Percentiles rank a stretch among this genome's conserved stretches.
Conservation (phyloP, 1,139 yeast genomes). For the Candida glucosophila region DNA sequence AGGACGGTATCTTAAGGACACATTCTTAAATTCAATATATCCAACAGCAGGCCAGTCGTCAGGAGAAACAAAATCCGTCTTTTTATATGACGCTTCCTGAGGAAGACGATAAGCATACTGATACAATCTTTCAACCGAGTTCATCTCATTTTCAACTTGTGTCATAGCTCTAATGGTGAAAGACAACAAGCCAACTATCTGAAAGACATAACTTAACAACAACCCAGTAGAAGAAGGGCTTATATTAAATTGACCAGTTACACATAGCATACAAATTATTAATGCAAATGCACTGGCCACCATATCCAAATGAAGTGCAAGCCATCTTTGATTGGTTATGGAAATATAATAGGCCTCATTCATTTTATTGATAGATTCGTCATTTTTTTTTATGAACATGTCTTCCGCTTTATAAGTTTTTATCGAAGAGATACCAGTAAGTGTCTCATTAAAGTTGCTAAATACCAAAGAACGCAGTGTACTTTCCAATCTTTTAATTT, state of each 20-base stretch:
- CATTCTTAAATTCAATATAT: conserved; percentile 60
- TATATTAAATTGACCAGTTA: conserved; percentile 30
- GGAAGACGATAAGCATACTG: conserved; percentile 42
- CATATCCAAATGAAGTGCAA: conserved; percentile 32
- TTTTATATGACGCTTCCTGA: conserved; percentile 64
- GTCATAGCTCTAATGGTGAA: conserved; percentile 37
- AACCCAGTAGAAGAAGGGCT: conserved; percentile 39
- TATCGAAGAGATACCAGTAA: conserved; percentile 37
- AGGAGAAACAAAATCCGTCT: conserved; percentile 63
- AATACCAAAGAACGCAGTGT: conserved; percentile 37
- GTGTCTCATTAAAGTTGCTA: conserved; percentile 38
- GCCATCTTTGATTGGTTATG: conserved; percentile 39
- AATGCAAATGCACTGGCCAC: conserved; percentile 32
- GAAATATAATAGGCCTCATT: conserved; percentile 36
- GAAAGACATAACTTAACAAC: conserved; percentile 34
- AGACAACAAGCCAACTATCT: conserved; percentile 35
- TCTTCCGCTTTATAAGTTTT: conserved; percentile 26
- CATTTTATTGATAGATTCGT: conserved; percentile 27
- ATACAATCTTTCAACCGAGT: conserved; percentile 37
- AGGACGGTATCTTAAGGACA: conserved; percentile 80
- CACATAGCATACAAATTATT: conserved; percentile 31
- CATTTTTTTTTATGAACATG: conserved; percentile 27
- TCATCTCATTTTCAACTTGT: conserved; percentile 40
- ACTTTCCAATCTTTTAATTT: conserved; percentile 37
- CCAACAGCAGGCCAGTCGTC: conserved; percentile 81